Evolutionary conservation across 768 basidiomycete genomes (phyloP), one percentile per base, ranked within the genome.

Genomic region (Myochromella boudieri): DNA sequence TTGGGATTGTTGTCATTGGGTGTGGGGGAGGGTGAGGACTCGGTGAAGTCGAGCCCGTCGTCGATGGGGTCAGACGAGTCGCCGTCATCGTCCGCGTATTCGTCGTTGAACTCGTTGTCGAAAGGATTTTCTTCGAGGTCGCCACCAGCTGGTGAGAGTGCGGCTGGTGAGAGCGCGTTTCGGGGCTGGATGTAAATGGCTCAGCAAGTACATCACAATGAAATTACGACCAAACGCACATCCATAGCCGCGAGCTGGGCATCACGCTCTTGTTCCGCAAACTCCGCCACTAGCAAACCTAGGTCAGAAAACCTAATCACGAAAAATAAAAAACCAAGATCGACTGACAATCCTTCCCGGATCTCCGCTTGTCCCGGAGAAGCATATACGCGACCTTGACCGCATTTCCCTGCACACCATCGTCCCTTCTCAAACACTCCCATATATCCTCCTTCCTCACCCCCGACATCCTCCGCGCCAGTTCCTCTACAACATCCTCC

Each of bases 321-420:
- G 36, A 39, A 25, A 37, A 46, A 4, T 27, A 6, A 39, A 11
- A 15, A 28, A 41, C n/a, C 4, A 14, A 29, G n/a, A n/a, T n/a
- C 14, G 10, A 76, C 92, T 76, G 58, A 95, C 94, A 69, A 62
- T 93, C 91, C 64, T 87, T 81, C 5, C 92, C 84, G 43, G 88
- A 76, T 29, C 93, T 72, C 55, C 84, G 75, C 70, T 94, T 94
- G 60, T 99, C 95, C 46, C 92, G 75, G 36, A 97, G 73, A 3
- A 99, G 74, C 81, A 94, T 84, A 66, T 98, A 99, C 0, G 95
- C 94, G 6, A 99, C 94, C 68, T 97, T 95, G 62, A 98, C 87
- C 44, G 91, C 85, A 62, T 97, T 97, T 29, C 94, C 91, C 50
- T 86, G 84, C 32, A 81, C 75, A 0, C 90, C 93, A 53, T 95